Evolutionary conservation across 1,284 basidiomycete genomes (phyloP), one percentile per base, ranked within the genome.

Genomic region (Cryptococcus hybrid): DNA sequence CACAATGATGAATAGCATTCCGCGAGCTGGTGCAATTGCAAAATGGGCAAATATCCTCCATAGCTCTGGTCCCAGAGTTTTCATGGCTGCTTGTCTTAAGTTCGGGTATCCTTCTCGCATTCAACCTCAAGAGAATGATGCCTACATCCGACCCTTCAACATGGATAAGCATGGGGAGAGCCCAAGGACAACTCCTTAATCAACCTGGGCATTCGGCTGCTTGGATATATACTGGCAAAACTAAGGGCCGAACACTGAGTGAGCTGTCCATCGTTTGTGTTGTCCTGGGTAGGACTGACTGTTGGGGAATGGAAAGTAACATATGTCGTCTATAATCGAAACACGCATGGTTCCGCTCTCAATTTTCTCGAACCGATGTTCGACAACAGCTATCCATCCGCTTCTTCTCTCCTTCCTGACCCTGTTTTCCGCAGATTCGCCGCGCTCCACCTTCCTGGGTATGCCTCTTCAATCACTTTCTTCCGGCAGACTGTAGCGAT

Each of bases 401-500:
- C 42, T 43, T 36, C 12, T 36, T 12, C n/a, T n/a, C n/a, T n/a
- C n/a, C 37, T 60, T 3, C 18, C 39, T 15, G 24, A 51, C 40
- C 30, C 35, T 8, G 38, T 63, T 3, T 73, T 70, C 51, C 61
- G 71, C 0, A 54, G 54, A 0, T 73, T 71, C 57, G 64, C 67
- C 5, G 57, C 54, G 3, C 57, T 65, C 24, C 51, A 30, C 12
- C 46, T 73, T 0, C 66, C 68, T 30, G 71, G 71, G 30, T 63
- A 62, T 48, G 70, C 68, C 0, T 67, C 67, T 3, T 68, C 68
- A 12, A 42, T 71, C 9, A 55, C 61, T n/a, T 73, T 73, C 54
- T 71, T 73, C 58, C 57, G 62, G 11, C 66, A 70, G 56, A 73
- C 71, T 0, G 60, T 71, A 2, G 66, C 71, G 1, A 58, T 68